These are phyloP conservation scores for Penicillium sp. DNA, from an alignment of 2,329 filamentous ascomycete genomes.

Conservation along the genomic window DNA sequence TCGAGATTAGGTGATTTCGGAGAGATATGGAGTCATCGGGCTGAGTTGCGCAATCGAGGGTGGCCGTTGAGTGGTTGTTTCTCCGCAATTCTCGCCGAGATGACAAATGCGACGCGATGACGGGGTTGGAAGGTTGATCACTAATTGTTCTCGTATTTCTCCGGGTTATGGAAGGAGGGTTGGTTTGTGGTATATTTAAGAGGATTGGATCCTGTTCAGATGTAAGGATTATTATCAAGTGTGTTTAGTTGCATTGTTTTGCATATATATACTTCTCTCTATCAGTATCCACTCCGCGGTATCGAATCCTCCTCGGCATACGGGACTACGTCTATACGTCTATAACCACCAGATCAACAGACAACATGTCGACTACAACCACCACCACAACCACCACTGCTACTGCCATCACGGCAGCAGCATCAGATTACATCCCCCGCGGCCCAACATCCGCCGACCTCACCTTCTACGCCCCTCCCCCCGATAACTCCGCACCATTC, in stretches of 20 bases:
- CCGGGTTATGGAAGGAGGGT: too few relatives aligned
- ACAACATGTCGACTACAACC: slow-evolving; percentile 32
- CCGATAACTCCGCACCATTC: slow-evolving; percentile 65
- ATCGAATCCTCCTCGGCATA: neutral
- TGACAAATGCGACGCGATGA: slow-evolving; percentile 26
- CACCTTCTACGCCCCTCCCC: slow-evolving; percentile 68
- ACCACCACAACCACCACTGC: slow-evolving; percentile 32
- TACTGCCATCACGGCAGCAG: neutral
- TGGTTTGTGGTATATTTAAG: slow-evolving; percentile 4
- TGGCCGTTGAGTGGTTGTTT: slow-evolving; percentile 18
- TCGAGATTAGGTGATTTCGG: slow-evolving; percentile 22
- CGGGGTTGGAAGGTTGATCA: slow-evolving; percentile 16
- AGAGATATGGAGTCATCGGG: slow-evolving; percentile 19
- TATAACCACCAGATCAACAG: slow-evolving; percentile 1
- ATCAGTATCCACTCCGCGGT: neutral
- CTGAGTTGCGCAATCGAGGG: neutral
- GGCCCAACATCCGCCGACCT: slow-evolving; percentile 69
- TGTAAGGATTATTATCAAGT: neutral
- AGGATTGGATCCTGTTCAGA: neutral
- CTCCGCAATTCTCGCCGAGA: slow-evolving; percentile 24
- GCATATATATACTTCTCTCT: neutral
- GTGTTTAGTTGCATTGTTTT: neutral
- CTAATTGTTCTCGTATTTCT: slow-evolving; percentile 17
- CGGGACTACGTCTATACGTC: too few relatives aligned
- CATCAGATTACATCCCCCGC: slow-evolving; percentile 54